Base-by-base conservation (phyloP, 345 rosid genomes). In the Angophora floribunda region DNA sequence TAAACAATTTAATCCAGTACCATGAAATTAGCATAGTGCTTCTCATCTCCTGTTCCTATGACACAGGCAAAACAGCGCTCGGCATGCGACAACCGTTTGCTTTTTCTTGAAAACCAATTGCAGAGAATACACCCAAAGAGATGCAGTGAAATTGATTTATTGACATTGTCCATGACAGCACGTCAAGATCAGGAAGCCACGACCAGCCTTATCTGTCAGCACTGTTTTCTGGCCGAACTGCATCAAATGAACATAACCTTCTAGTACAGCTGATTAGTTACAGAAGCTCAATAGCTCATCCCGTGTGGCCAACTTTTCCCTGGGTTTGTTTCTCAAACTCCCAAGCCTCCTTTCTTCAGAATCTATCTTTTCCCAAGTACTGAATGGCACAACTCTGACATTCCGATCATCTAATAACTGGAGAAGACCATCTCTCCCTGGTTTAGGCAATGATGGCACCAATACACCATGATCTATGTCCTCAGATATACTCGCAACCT, bases 331-430 rank as follows among this genome's bases (percentile, higher is more conserved):
- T 88, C 53, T 94, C 90, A 91, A 80, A 92, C 86, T 91, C 86
- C 99, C 99, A 85, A 94, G 92, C 89, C 91, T 92, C 92, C 91
- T 94, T 88, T 97, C 99, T 89, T 93, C 96, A 36, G 90, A 90
- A 75, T 97, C 98, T 47, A 97, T 96, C 90, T 93, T 95, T 90
- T 96, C 94, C 99, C 99, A 98, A 6, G 52, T 95, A 87, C 86
- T 88, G 91, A 92, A 97, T 6, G 95, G 93, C 21, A 97, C 90
- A 41, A 85, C 90, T 88, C 92, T 90, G 55, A 93, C 94, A 19
- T 90, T 89, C 90, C 94, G 90, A 47, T 87, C 24, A 51, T 93
- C 94, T 53, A 98, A 91, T 87, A 97, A 88, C 88, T 93, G 89
- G 26, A 92, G 90, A 52, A 98, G 98, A 75, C 99, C 98, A 57